phyloP scores from a whole-genome alignment of 2,329 filamentous ascomycete species.

The Scleromitrula shiraiana region DNA sequence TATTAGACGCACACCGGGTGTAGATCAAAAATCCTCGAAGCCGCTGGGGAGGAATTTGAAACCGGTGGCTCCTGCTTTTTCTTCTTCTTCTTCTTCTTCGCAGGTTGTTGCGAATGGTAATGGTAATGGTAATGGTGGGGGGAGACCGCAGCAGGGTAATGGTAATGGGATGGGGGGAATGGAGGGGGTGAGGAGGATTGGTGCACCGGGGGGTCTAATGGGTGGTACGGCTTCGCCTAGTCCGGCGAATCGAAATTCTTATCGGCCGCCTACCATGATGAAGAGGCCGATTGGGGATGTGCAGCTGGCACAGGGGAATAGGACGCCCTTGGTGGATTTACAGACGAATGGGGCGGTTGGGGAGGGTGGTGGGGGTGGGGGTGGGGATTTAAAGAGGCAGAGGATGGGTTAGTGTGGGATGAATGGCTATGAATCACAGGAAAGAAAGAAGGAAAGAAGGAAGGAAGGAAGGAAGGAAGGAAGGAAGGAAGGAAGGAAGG shows the following conservation, averaged over 20 bases:
- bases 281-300: conserved; percentile 22
- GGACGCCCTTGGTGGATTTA: conserved; percentile 25
- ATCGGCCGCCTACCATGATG: conserved; percentile 52
- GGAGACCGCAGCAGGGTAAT: no score
- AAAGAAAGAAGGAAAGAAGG: not conserved
- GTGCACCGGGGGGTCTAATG: conserved; percentile 40
- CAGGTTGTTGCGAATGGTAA: no score
- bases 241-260: conserved; percentile 49
- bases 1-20: conserved; percentile 78
- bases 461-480: no score
- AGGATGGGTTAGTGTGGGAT: conserved; percentile 20
- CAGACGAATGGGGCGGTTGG: conserved; percentile 23
- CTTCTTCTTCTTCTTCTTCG: no score
- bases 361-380: conserved; percentile 9
- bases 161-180: no score
- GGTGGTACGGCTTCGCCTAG: conserved; percentile 40
- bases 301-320: conserved; percentile 6
- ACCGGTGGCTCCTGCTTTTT: conserved; percentile 39
- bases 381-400: conserved; percentile 29
- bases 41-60: conserved; percentile 55
- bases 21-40: conserved; percentile 70
- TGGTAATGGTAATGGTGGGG: no score
- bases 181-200: conserved; percentile 49
- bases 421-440: not conserved
- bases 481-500: no score